A percentile compares a stretch with the other conserved stretches of the same genome.
Evolutionary conservation across 2,329 filamentous ascomycete genomes (phyloP).

Genomic region (Didymella keratinophila): DNA sequence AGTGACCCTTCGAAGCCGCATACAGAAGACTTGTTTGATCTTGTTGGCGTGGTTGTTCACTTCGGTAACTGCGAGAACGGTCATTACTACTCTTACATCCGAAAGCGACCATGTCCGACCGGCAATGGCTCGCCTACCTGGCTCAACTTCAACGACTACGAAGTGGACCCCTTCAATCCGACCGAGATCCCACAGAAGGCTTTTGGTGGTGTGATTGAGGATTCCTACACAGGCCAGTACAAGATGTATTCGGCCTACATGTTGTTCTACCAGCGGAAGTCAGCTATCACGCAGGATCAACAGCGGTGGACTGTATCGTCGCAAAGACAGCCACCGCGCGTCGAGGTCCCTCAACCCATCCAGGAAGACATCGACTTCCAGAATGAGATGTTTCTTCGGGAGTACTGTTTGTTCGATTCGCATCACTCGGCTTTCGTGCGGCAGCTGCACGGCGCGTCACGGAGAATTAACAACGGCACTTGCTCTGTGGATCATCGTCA

Average conservation of each 20-base stretch:
- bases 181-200: slow-evolving; percentile 76
- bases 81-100: slow-evolving; percentile 96
- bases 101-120: slow-evolving; percentile 71
- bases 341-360: slow-evolving; percentile 56
- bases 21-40: slow-evolving; percentile 81
- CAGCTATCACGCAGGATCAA: slow-evolving; percentile 61
- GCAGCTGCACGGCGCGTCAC: slow-evolving; percentile 66
- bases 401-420: slow-evolving; percentile 81
- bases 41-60: slow-evolving; percentile 95
- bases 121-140: slow-evolving; percentile 63
- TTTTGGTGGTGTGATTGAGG: slow-evolving; percentile 61
- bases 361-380: slow-evolving; percentile 69
- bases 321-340: slow-evolving; percentile 55
- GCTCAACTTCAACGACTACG: slow-evolving; percentile 95
- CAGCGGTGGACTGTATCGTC: slow-evolving; percentile 51
- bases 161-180: slow-evolving; percentile 78
- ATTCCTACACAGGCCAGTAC: slow-evolving; percentile 37
- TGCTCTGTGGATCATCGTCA: slow-evolving; percentile 58
- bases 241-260: slow-evolving; percentile 81
- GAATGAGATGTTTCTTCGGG: slow-evolving; percentile 76
- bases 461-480: slow-evolving; percentile 56
- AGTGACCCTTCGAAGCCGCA: slow-evolving; percentile 65
- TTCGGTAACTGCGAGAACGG: slow-evolving; percentile 91
- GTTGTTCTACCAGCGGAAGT: slow-evolving; percentile 91
- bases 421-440: slow-evolving; percentile 73